These are phyloP conservation scores for Stachybotrys elegans DNA, from an alignment of 2,329 filamentous ascomycete species.

Conservation along the genomic window DNA sequence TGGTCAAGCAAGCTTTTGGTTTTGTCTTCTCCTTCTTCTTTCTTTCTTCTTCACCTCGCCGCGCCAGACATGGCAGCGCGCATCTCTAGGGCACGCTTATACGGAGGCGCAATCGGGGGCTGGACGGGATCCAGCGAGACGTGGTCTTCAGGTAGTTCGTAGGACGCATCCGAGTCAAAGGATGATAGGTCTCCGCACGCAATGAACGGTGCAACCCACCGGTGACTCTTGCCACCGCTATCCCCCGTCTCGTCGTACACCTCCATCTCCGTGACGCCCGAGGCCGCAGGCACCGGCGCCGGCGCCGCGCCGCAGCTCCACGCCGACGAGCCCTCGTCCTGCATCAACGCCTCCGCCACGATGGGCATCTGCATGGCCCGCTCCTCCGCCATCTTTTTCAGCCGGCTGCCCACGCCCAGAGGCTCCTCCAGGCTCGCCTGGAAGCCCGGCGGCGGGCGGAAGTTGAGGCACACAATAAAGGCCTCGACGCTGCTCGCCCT, in stretches of 20 bases:
- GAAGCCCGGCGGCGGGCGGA: slow-evolving; percentile 73
- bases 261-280: slow-evolving; percentile 41
- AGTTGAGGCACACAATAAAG: slow-evolving; percentile 92
- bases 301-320: slow-evolving; percentile 31
- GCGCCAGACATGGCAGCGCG: slow-evolving; percentile 28
- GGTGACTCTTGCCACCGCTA: slow-evolving; percentile 32
- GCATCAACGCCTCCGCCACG: slow-evolving; percentile 36
- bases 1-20: too few species aligned
- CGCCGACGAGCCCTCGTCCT: slow-evolving; percentile 37
- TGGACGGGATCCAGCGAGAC: slow-evolving; percentile 88
- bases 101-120: slow-evolving; percentile 91
- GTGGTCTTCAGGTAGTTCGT: slow-evolving; percentile 80
- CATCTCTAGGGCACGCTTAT: slow-evolving; percentile 84
- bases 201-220: slow-evolving; percentile 93
- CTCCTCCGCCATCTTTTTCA: slow-evolving; percentile 45
- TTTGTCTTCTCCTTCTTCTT: slow-evolving; percentile 9
- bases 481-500: slow-evolving; percentile 96
- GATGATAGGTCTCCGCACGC: slow-evolving; percentile 94
- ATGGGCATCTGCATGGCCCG: slow-evolving; percentile 34
- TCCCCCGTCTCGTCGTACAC: slow-evolving; percentile 39
- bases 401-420: slow-evolving; percentile 56
- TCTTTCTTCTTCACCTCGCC: slow-evolving; percentile 7
- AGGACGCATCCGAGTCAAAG: slow-evolving; percentile 94
- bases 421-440: slow-evolving; percentile 71
- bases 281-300: slow-evolving; percentile 14